These are phyloP conservation scores for Wakefieldia striispora DNA, from an alignment of 768 basidiomycete genomes.

Conservation along the genomic window DNA sequence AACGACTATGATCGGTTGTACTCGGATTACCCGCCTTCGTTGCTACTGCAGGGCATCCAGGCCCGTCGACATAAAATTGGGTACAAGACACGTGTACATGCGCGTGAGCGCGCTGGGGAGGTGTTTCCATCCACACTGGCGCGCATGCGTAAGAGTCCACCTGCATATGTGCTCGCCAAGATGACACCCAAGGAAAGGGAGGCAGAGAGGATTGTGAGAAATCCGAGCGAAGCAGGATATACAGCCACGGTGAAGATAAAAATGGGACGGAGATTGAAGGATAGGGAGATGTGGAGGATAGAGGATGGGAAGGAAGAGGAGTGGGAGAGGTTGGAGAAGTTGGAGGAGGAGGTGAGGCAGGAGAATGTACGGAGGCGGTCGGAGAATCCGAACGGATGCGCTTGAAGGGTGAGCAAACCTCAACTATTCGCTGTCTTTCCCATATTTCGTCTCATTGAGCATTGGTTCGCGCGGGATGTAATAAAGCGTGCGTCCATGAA, in stretches of 20 bases:
- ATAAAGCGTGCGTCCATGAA: too few relatives aligned
- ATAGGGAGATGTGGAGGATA: slow-evolving; percentile 32
- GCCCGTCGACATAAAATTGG: slow-evolving; percentile 60
- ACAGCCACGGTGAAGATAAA: slow-evolving; percentile 59
- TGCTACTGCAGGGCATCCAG: slow-evolving; percentile 47
- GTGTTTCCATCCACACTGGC: slow-evolving; percentile 45
- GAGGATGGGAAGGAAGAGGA: slow-evolving; percentile 33
- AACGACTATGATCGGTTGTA: slow-evolving; percentile 43
- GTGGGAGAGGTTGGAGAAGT: slow-evolving; percentile 23
- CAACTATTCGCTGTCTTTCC: too few relatives aligned
- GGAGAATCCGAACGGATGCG: neutral
- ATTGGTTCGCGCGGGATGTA: too few relatives aligned
- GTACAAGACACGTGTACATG: slow-evolving; percentile 63
- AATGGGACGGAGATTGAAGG: slow-evolving; percentile 49
- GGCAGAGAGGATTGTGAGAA: slow-evolving; percentile 48
- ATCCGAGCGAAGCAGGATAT: slow-evolving; percentile 69
- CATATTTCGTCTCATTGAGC: too few relatives aligned
- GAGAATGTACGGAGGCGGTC: slow-evolving; percentile 28
- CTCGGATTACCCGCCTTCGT: slow-evolving; percentile 44
- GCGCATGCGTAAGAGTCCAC: slow-evolving; percentile 55
- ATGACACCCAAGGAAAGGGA: slow-evolving; percentile 50
- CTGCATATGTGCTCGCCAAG: slow-evolving; percentile 53
- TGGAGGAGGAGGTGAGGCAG: slow-evolving; percentile 26
- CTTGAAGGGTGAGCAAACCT: too few relatives aligned
- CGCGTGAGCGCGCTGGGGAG: slow-evolving; percentile 65